Evolutionary conservation across 257 asterid genomes (phyloP).

Genomic region (Scutellaria barbata): DNA sequence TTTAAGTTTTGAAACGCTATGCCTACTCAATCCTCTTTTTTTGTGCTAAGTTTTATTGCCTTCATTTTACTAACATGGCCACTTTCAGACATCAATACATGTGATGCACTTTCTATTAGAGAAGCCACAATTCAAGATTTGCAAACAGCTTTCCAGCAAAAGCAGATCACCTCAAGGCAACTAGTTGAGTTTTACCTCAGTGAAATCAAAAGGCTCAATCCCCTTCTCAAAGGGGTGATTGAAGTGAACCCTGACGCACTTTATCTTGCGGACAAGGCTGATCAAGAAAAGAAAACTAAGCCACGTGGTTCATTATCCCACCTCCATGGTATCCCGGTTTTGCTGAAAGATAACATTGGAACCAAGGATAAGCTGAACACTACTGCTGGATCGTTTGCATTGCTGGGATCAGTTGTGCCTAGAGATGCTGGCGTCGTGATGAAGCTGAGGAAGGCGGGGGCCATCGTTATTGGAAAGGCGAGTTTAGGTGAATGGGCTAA

Average conservation of each 20-base stretch:
- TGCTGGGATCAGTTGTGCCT: conserved; percentile 58
- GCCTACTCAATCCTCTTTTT: too few relatives aligned
- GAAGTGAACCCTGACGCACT: conserved; percentile 72
- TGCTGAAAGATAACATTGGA: conserved; percentile 67
- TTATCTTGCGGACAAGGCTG: conserved; percentile 54
- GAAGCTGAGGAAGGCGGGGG: conserved; percentile 65
- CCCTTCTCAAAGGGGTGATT: conserved; percentile 55
- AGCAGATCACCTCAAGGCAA: conserved; percentile 45
- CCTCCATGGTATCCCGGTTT: conserved; percentile 71
- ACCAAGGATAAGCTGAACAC: conserved; percentile 64
- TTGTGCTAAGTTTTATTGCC: too few relatives aligned
- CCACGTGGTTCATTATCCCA: background rate
- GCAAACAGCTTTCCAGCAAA: conserved; percentile 41
- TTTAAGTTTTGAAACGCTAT: too few relatives aligned
- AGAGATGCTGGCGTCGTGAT: conserved; percentile 70
- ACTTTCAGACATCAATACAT: background rate
- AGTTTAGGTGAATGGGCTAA: conserved; percentile 68
- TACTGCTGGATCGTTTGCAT: conserved; percentile 72
- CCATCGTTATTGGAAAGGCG: conserved; percentile 67
- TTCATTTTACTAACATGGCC: conserved; percentile 18
- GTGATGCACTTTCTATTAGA: conserved; percentile 34
- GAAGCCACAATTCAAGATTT: conserved; percentile 50
- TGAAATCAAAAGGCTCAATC: conserved; percentile 55
- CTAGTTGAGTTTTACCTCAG: conserved; percentile 55
- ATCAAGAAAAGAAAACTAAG: conserved; percentile 32